A percentile compares a stretch with the other conserved stretches of the same genome.
Evolutionary conservation across 176 grass and related monocot species (phyloP).

Genomic region (Triticum timopheevii): DNA sequence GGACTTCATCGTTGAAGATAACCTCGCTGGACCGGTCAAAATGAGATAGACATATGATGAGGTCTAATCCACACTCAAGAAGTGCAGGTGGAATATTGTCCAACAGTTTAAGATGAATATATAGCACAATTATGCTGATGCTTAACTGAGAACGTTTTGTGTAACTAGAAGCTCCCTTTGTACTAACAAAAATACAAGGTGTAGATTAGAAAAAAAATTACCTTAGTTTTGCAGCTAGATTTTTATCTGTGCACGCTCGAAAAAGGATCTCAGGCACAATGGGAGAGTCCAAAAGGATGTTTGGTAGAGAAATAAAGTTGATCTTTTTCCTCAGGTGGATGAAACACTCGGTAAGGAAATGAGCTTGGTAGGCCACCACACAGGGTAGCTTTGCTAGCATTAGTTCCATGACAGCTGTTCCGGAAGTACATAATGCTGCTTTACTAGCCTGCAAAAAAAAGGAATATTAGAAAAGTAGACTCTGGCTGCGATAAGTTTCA

Average conservation of each 20-base stretch:
- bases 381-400: conserved; percentile 72
- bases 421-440: conserved; percentile 88
- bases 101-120: not conserved
- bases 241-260: conserved; percentile 54
- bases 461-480: not conserved
- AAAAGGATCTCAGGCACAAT: conserved; percentile 92
- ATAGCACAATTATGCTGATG: not conserved
- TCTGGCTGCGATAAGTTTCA: conserved; percentile 4
- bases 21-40: conserved; percentile 40
- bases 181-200: not conserved
- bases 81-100: not conserved
- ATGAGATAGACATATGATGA: conserved; percentile 18
- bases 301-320: conserved; percentile 86
- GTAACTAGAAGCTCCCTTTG: not conserved
- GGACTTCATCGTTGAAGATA: conserved; percentile 30
- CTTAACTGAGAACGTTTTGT: not conserved
- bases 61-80: conserved; percentile 4
- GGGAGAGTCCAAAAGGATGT: conserved; percentile 80
- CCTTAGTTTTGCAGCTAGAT: conserved; percentile 63
- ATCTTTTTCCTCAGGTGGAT: conserved; percentile 73
- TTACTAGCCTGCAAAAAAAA: conserved; percentile 75
- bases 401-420: conserved; percentile 92
- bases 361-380: conserved; percentile 85
- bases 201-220: conserved; percentile 22
- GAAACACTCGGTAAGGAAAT: conserved; percentile 88